These are phyloP conservation scores for Acer saccharum DNA, from an alignment of 345 rosid genomes.

Conservation along the genomic window DNA sequence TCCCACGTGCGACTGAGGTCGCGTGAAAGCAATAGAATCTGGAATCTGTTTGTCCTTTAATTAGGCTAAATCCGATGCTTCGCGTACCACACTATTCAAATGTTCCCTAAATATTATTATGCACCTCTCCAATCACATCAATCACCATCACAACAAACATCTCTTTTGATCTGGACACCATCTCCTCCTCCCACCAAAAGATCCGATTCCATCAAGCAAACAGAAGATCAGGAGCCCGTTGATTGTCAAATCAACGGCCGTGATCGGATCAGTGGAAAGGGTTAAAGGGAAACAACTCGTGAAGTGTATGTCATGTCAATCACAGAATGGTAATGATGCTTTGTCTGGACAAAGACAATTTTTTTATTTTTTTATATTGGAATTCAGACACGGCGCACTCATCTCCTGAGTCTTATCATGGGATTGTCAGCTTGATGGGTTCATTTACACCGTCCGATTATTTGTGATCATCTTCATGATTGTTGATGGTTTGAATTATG, in stretches of 20 bases:
- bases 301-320: constrained; percentile 29
- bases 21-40: constrained; percentile 9
- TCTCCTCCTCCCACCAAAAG: background rate
- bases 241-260: background rate
- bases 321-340: background rate
- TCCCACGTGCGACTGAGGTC: background rate
- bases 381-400: constrained; percentile 28
- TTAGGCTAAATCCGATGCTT: background rate
- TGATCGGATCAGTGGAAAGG: background rate
- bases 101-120: background rate
- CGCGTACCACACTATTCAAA: background rate
- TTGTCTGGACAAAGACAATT: background rate
- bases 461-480: background rate
- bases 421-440: background rate
- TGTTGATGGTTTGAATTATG: too few species aligned
- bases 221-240: constrained; percentile 7
- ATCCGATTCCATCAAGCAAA: background rate
- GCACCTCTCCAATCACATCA: background rate
- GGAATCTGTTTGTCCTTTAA: background rate
- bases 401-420: background rate
- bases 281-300: constrained; percentile 14
- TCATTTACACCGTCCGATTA: background rate
- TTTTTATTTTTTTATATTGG: constrained; percentile 6
- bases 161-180: constrained; percentile 8
- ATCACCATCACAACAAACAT: background rate